A percentile compares a stretch with the other conserved stretches of the same genome.
Evolutionary conservation across 345 rosid species (phyloP).

Genomic region (Crucihimalaya himalaica): DNA sequence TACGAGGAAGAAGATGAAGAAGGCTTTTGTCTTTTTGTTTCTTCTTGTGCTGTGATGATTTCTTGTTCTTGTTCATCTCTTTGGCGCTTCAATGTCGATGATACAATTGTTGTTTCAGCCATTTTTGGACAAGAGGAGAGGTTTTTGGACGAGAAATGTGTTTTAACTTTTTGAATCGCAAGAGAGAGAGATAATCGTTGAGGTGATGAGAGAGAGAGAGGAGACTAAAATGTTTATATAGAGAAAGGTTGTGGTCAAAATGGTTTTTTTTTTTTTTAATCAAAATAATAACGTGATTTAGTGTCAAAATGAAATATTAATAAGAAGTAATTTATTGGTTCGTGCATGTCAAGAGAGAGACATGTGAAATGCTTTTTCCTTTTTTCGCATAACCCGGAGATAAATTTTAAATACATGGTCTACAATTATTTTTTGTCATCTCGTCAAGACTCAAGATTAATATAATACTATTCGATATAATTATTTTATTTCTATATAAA

Average conservation of each 20-base stretch:
- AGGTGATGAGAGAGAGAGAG: slow-evolving; percentile 54
- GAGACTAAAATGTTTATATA: slow-evolving; percentile 53
- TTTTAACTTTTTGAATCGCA: background rate
- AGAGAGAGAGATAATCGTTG: slow-evolving; percentile 12
- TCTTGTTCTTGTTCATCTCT: slow-evolving; percentile 56
- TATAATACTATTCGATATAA: background rate
- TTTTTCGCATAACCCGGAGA: slow-evolving; percentile 33
- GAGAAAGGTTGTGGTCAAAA: slow-evolving; percentile 54
- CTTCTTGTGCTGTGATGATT: slow-evolving; percentile 29
- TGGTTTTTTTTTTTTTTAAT: background rate
- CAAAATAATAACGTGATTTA: slow-evolving; percentile 20
- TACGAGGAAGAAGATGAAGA: slow-evolving; percentile 36
- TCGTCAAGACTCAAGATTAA: background rate
- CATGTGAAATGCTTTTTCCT: slow-evolving; percentile 34
- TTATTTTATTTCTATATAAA: background rate
- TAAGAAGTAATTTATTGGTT: slow-evolving; percentile 28
- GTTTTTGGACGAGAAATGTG: background rate
- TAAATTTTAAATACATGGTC: background rate
- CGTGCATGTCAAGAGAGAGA: slow-evolving; percentile 41
- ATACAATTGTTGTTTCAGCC: slow-evolving; percentile 45
- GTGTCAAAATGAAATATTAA: slow-evolving; percentile 16
- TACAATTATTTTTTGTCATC: background rate
- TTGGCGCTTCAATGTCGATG: slow-evolving; percentile 52
- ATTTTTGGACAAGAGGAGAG: slow-evolving; percentile 26
- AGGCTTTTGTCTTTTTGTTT: slow-evolving; percentile 52